phyloP scores from a whole-genome alignment of 192 early-diverging fungal genomes.

The Coemansia sp. region DNA sequence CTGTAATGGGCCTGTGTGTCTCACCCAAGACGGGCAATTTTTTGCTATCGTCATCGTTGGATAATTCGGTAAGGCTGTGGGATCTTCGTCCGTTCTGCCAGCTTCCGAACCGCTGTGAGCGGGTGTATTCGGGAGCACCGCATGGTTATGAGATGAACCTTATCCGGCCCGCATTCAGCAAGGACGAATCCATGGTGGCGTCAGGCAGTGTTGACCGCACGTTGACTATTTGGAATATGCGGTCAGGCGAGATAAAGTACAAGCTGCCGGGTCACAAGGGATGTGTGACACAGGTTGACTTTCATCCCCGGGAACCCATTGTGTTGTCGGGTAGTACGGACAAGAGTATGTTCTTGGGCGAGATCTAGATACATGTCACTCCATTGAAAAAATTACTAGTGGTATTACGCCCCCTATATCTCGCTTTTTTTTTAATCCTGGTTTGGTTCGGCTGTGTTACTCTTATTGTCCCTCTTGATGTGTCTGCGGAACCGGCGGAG shows the following conservation, averaged over 20 bases:
- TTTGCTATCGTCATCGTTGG: constrained; percentile 84
- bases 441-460: too few relatives aligned
- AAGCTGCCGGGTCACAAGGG: constrained; percentile 96
- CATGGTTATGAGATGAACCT: constrained; percentile 96
- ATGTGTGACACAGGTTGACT: constrained; percentile 88
- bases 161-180: constrained; percentile 82
- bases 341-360: constrained; percentile 82
- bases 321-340: constrained; percentile 82
- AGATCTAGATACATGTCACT: too few relatives aligned
- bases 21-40: constrained; percentile 75
- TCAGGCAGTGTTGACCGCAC: constrained; percentile 82
- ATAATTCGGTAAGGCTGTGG: constrained; percentile 94
- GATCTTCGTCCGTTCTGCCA: constrained; percentile 81
- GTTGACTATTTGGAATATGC: constrained; percentile 84
- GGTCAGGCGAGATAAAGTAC: constrained; percentile 75
- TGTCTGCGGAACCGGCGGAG: constrained; percentile 36
- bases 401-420: too few relatives aligned
- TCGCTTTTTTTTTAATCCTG: background rate
- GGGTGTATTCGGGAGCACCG: constrained; percentile 78
- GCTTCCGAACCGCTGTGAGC: constrained; percentile 67
- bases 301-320: constrained; percentile 83
- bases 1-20: constrained; percentile 76
- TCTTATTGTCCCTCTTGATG: constrained; percentile 29
- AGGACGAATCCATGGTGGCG: constrained; percentile 77
- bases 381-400: background rate